Evolutionary conservation across 192 early-diverging fungal genomes (phyloP).

Genomic region (Powellomyces hirtus): DNA sequence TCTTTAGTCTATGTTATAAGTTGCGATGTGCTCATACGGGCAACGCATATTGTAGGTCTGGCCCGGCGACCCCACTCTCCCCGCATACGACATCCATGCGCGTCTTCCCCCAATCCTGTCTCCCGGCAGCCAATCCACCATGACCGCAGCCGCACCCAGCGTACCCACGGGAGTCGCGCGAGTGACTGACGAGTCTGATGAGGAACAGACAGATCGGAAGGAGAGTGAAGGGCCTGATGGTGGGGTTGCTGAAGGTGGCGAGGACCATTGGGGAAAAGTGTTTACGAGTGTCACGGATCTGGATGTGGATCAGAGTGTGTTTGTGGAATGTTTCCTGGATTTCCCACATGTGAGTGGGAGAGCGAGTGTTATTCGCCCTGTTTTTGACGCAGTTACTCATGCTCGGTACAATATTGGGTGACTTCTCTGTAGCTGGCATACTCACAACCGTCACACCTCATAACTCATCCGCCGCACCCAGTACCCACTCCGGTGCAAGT

Average conservation of each 20-base stretch:
- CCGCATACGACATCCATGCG: constrained; percentile 24
- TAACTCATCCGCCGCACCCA: constrained; percentile 11
- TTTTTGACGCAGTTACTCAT: too few relatives aligned
- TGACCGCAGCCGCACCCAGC: background rate
- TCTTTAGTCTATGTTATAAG: background rate
- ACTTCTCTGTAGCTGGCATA: constrained; percentile 10
- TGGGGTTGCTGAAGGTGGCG: background rate
- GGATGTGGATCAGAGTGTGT: constrained; percentile 24
- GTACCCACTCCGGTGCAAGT: constrained; percentile 19
- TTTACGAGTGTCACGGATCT: constrained; percentile 24
- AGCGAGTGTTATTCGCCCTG: background rate
- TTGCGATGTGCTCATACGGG: too few relatives aligned
- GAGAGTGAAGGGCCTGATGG: background rate
- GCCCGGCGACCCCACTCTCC: constrained; percentile 27
- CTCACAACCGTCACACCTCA: constrained; percentile 1
- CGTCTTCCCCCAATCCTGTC: constrained; percentile 25
- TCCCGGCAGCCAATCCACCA: constrained; percentile 5
- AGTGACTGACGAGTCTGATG: constrained; percentile 13
- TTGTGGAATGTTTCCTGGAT: constrained; percentile 28
- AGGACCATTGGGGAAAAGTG: constrained; percentile 19
- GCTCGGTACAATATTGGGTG: too few relatives aligned
- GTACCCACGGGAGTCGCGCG: background rate
- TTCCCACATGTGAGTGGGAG: constrained; percentile 20
- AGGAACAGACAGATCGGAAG: background rate
- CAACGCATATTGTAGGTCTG: constrained; percentile 18